Evolutionary conservation across 352 stramenopile genomes (phyloP), one percentile per base, ranked within the genome.

Genomic region (Globisporangium splendens): DNA sequence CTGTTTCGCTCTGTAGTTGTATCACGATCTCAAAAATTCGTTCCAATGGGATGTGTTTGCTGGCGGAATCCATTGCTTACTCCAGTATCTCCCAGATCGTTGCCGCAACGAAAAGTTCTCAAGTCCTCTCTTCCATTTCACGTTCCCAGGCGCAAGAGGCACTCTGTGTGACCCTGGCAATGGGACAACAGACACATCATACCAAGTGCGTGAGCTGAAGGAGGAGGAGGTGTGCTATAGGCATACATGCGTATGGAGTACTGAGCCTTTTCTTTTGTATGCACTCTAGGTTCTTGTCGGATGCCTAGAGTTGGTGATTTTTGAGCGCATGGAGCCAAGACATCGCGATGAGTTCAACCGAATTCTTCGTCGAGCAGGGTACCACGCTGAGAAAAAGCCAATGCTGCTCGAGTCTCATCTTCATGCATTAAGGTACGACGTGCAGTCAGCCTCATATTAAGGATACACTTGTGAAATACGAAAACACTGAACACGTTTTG

Each of bases 1-100:
- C 42, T 59, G 22, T 54, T 4, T 71, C 21, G 58, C 24, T 57
- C 22, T 7, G 50, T 50, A 93, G 80, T 64, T 94, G 3, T 77
- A 89, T 48, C 85, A 73, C 51, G 83, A 94, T 46, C 69, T 94
- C 22, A 88, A 87, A 51, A 88, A 89, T 68, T 77, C 79, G 31
- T 94, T 93, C 63, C 81, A 89, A 35, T 94, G 85, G 85, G 77
- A 92, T 58, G 67, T 94, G 7, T 93, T 94, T 62, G 80, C 85
- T 17, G 83, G 85, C 17, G 85, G 85, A 8, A 89, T 88, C 20
- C 79, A 94, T 52, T 94, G 85, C 42, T 73, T 89, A 64, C 67
- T 94, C 20, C 85, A 94, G 59, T 93, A 94, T 52, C 59, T 91
- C 8, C 81, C 85, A 2, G 73, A 88, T 54, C 70, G 66, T 56